Base-by-base conservation (phyloP, 2,329 filamentous ascomycete genomes). In the Fusarium udum region DNA sequence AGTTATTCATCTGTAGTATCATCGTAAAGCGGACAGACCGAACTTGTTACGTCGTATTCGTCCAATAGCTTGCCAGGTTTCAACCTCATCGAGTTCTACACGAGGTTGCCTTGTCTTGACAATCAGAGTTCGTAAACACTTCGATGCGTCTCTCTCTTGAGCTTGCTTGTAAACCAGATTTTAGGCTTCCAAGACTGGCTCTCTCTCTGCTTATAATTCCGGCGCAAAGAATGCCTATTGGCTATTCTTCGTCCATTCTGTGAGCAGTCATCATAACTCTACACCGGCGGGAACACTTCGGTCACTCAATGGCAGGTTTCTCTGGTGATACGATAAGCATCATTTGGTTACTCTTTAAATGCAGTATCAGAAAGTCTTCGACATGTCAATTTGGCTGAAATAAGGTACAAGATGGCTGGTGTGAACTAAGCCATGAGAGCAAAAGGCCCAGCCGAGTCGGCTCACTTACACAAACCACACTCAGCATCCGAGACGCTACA, bases 211-310 rank as follows among this genome's bases (percentile, higher is more conserved):
- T 22, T 26, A 7, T 16, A 2, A 11, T 2, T 15, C 34, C 14
- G 13, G 9, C 3, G 3, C 13, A 37, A 22, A 37, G 10, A n/a
- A 6, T 12, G 10, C 4, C 2, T 22, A 9, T 22, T 37, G 4
- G 14, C 34, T 36, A 20, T 53, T 36, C 32, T 3, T 16, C 0
- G 18, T 26, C 20, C 20, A 28, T 37, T 13, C 18, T 13, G 14
- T 16, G 14, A 28, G 16, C 13, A 28, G 18, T 16, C 2, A 26
- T 28, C 24, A 28, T 37, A 22, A 26, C 16, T 34, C 51, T 37
- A 37, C 22, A 4, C n/a, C 7, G 14, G n/a, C 34, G 24, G 34
- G 28, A 7, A 37, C 51, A 53, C 51, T 28, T 53, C 34, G 7
- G 24, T 53, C 32, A 9, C 49, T 16, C n/a, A 26, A n/a, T 37